phyloP scores from a whole-genome alignment of 2,329 filamentous ascomycete genomes.

The Myotisia sp. region DNA sequence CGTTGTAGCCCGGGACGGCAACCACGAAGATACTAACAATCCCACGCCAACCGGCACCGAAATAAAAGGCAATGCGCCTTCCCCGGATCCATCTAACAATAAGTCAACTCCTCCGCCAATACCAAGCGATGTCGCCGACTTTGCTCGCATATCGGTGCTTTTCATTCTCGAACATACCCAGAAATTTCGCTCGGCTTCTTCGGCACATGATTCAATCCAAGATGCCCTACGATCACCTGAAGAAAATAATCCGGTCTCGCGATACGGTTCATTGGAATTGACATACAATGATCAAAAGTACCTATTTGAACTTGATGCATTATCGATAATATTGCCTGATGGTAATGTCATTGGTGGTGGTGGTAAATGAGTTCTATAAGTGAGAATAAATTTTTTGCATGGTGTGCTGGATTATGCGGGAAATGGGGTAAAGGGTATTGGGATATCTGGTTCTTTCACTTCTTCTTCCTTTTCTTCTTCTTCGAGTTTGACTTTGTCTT shows the following conservation, averaged over 20 bases:
- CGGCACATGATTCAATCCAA: slow-evolving; percentile 13
- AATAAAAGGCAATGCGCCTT: neutral
- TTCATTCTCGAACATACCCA: slow-evolving; percentile 16
- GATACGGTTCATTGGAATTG: slow-evolving; percentile 12
- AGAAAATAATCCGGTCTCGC: neutral
- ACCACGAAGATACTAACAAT: too few species aligned
- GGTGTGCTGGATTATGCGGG: too few species aligned
- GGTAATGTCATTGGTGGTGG: slow-evolving; percentile 11
- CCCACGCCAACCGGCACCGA: too few species aligned
- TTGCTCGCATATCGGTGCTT: slow-evolving; percentile 17
- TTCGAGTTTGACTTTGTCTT: neutral
- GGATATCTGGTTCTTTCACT: too few species aligned
- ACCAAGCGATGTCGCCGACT: slow-evolving; percentile 14
- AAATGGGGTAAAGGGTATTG: too few species aligned
- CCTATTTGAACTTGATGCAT: slow-evolving; percentile 14
- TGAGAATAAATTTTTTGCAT: slow-evolving; percentile 1
- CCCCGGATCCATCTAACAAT: neutral
- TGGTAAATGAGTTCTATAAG: neutral
- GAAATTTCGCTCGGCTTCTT: slow-evolving; percentile 10
- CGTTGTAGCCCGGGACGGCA: too few species aligned
- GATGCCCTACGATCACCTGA: slow-evolving; percentile 7
- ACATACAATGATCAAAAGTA: slow-evolving; percentile 12
- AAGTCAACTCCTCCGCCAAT: slow-evolving; percentile 6
- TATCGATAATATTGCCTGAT: slow-evolving; percentile 14
- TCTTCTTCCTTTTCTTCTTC: neutral